Conservation (phyloP, 106 monocot genomes). For the Hemerocallis citrina region DNA sequence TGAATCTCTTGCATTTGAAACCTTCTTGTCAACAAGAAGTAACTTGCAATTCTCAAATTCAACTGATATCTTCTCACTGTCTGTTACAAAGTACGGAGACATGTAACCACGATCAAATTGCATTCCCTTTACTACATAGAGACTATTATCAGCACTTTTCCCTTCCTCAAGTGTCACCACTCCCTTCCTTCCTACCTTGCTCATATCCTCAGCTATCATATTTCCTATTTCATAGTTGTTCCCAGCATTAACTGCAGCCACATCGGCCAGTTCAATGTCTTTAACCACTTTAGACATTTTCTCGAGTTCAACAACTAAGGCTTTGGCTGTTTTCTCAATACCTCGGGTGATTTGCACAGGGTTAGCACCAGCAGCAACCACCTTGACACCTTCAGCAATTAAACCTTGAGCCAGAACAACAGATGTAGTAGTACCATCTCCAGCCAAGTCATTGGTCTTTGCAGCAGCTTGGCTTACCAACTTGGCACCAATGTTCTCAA, state of each 20-base stretch:
- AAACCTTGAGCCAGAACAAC: conserved; percentile 96
- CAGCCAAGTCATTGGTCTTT: conserved; percentile 94
- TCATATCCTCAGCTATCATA: conserved; percentile 98
- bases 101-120: conserved; percentile 97
- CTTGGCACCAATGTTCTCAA: conserved; percentile 97
- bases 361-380: conserved; percentile 50
- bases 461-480: conserved; percentile 96
- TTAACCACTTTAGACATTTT: conserved; percentile 72
- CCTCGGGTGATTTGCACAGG: conserved; percentile 78
- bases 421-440: conserved; percentile 95
- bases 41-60: conserved; percentile 99
- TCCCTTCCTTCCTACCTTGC: conserved; percentile 92
- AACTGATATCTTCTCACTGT: conserved; percentile 89
- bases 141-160: conserved; percentile 83
- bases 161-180: conserved; percentile 97
- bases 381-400: conserved; percentile 85
- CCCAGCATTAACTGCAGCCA: conserved; percentile 95
- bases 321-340: conserved; percentile 69
- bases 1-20: conserved; percentile 90
- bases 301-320: conserved; percentile 51
- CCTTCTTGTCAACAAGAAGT: conserved; percentile 95
- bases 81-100: conserved; percentile 97
- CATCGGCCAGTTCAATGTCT: conserved; percentile 96
- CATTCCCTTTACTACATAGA: conserved; percentile 97
- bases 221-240: conserved; percentile 90